phyloP scores from a whole-genome alignment of 305 asterid species.

The Fraxinus velutina region DNA sequence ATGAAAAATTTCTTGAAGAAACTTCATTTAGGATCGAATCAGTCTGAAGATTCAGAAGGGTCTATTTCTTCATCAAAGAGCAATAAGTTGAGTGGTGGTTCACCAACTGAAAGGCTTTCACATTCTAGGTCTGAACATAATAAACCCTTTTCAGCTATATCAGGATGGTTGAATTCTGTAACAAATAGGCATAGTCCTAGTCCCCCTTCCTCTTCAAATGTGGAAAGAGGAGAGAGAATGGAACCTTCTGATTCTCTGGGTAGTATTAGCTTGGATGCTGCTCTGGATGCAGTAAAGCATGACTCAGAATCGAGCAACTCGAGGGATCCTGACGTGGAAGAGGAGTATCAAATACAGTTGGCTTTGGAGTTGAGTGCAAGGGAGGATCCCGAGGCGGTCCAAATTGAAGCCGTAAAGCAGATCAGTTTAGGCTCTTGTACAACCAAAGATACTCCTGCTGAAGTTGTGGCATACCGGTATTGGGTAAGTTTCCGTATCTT shows the following conservation, averaged over 20 bases:
- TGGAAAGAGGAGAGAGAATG: constrained; percentile 42
- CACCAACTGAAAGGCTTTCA: constrained; percentile 46
- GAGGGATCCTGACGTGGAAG: constrained; percentile 82
- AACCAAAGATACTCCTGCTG: constrained; percentile 73
- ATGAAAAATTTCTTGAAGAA: constrained; percentile 86
- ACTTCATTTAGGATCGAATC: constrained; percentile 70
- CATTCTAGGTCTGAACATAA: constrained; percentile 57
- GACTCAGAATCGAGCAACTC: constrained; percentile 63
- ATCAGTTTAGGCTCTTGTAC: constrained; percentile 82
- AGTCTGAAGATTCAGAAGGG: constrained; percentile 66
- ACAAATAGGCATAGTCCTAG: constrained; percentile 61
- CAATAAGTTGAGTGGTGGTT: constrained; percentile 41
- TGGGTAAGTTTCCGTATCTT: constrained; percentile 54
- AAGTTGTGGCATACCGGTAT: constrained; percentile 77
- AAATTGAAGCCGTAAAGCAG: constrained; percentile 97
- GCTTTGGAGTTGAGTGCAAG: constrained; percentile 92
- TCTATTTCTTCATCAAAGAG: constrained; percentile 63
- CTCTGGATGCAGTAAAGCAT: constrained; percentile 52
- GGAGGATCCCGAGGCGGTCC: constrained; percentile 99
- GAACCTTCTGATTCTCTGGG: constrained; percentile 72
- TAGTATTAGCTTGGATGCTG: constrained; percentile 66
- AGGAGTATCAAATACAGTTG: constrained; percentile 86
- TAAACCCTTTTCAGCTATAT: constrained; percentile 68
- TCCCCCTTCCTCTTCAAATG: constrained; percentile 68
- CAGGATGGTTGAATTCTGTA: constrained; percentile 93